Percentiles rank a stretch among this genome's conserved stretches.
Evolutionary conservation across 2,329 filamentous ascomycete species (phyloP).

Genomic region (Colletotrichum tropicale): DNA sequence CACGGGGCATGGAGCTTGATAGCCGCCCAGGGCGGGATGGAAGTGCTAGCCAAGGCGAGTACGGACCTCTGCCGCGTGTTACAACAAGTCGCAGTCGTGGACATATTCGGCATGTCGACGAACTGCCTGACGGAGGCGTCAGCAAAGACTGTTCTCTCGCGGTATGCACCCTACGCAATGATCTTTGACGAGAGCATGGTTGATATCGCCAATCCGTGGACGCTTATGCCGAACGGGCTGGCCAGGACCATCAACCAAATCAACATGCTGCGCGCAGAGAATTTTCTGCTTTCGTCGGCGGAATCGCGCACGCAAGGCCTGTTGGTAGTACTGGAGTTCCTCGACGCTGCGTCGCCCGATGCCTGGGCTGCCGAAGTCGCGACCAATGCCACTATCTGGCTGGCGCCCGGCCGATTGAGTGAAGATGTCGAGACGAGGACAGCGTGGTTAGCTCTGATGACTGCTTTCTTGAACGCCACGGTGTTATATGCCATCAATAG

Average conservation of each 20-base stretch:
- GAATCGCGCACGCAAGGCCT: not conserved
- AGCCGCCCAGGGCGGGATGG: not conserved
- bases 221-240: not conserved
- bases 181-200: not conserved
- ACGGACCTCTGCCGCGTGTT: not conserved
- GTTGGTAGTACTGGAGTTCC: not conserved
- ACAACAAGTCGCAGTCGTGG: not conserved
- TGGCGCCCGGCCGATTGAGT: not conserved
- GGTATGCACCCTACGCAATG: not conserved
- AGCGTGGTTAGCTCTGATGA: not conserved
- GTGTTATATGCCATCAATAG: not conserved
- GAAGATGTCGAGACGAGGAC: not conserved
- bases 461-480: not conserved
- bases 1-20: not conserved
- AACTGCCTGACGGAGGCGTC: not conserved
- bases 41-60: not conserved
- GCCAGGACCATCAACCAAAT: not conserved
- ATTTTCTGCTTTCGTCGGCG: not conserved
- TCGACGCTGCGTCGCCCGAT: not conserved
- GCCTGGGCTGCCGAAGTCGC: not conserved
- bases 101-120: not conserved
- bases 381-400: not conserved
- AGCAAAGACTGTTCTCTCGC: not conserved
- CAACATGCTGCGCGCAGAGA: not conserved
- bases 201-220: not conserved